A percentile compares a stretch with the other conserved stretches of the same genome.
phyloP scores from a whole-genome alignment of 2,329 filamentous ascomycete species.

The Apiospora phragmitis region DNA sequence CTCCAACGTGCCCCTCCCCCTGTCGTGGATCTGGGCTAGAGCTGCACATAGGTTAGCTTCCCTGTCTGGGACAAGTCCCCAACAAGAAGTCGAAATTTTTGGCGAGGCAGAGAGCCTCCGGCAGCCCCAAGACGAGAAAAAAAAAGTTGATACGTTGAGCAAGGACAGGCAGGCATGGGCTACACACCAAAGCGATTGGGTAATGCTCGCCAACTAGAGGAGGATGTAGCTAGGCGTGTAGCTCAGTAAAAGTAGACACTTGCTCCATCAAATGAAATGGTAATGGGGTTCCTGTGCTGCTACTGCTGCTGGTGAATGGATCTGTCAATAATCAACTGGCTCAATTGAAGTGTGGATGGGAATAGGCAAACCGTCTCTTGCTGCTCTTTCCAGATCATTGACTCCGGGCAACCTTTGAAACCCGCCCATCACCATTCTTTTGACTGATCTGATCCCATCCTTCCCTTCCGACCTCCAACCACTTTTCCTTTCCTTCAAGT shows the following conservation, averaged over 20 bases:
- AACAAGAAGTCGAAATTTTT: slow-evolving; percentile 35
- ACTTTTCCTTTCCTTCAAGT: background rate
- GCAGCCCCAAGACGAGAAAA: background rate
- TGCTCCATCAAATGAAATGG: slow-evolving; percentile 8
- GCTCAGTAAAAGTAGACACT: background rate
- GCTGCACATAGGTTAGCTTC: slow-evolving; percentile 15
- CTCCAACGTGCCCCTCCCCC: slow-evolving; percentile 8
- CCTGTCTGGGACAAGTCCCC: slow-evolving; percentile 23
- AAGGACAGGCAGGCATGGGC: background rate
- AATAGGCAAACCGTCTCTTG: slow-evolving; percentile 1
- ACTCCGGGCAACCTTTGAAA: slow-evolving; percentile 8
- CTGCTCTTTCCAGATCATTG: background rate
- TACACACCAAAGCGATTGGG: background rate
- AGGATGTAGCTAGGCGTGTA: background rate
- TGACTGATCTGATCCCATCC: slow-evolving; percentile 1
- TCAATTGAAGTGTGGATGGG: slow-evolving; percentile 5
- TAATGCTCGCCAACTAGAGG: background rate
- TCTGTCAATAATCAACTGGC: background rate
- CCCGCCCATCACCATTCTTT: slow-evolving; percentile 8
- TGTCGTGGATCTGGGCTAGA: slow-evolving; percentile 15
- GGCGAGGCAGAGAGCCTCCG: slow-evolving; percentile 24
- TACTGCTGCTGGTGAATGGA: background rate
- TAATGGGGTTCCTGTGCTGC: background rate
- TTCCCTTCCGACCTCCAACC: background rate
- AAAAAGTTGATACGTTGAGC: slow-evolving; percentile 14